phyloP scores from a whole-genome alignment of 768 basidiomycete species.

The Macrolepiota dolichaula region DNA sequence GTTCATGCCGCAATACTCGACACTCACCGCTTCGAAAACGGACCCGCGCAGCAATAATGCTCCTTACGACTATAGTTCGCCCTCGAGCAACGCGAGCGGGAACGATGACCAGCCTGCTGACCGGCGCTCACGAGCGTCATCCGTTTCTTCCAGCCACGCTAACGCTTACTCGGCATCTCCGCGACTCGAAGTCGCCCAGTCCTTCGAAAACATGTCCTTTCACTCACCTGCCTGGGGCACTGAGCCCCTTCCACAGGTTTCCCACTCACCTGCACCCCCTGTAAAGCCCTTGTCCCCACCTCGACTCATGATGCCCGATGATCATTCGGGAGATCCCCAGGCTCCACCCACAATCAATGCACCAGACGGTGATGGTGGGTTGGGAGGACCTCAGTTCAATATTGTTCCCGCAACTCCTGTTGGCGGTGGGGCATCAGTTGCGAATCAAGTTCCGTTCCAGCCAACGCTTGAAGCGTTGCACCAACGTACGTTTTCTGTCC shows the following conservation, averaged over 20 bases:
- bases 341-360: conserved; percentile 37
- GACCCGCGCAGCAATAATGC: conserved; percentile 22
- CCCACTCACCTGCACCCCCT: conserved; percentile 15
- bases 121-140: conserved; percentile 59
- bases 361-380: conserved; percentile 34
- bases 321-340: conserved; percentile 14
- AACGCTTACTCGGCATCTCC: conserved; percentile 45
- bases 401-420: conserved; percentile 85
- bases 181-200: conserved; percentile 52
- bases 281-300: conserved; percentile 67
- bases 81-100: conserved; percentile 50
- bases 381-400: conserved; percentile 61
- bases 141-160: conserved; percentile 56
- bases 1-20: conserved; percentile 33
- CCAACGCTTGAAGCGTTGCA: conserved; percentile 45
- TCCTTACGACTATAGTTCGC: conserved; percentile 62
- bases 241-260: conserved; percentile 39
- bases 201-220: conserved; percentile 63
- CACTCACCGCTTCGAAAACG: conserved; percentile 17
- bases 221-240: conserved; percentile 59
- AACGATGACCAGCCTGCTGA: conserved; percentile 40
- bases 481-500: conserved; percentile 42
- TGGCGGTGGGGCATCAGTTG: conserved; percentile 51
- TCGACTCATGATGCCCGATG: conserved; percentile 51
- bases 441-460: conserved; percentile 46